phyloP scores from a whole-genome alignment of 441 rosid species.

The Sinapis alba region DNA sequence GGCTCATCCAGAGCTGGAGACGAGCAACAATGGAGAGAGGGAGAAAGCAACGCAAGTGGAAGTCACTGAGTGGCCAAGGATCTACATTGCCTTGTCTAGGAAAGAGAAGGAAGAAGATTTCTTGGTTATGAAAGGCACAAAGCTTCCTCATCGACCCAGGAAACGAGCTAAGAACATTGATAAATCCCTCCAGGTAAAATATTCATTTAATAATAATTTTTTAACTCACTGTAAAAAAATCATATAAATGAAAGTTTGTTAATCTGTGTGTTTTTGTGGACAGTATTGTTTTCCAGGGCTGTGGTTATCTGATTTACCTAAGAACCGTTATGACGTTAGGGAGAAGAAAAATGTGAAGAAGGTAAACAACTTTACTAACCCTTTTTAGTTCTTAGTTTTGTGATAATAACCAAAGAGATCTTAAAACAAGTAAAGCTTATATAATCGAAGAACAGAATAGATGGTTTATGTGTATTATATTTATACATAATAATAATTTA shows the following conservation, averaged over 20 bases:
- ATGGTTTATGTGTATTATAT: constrained; percentile 5
- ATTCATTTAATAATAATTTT: background rate
- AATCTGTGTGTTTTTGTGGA: constrained; percentile 32
- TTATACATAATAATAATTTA: constrained; percentile 20
- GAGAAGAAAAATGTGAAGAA: constrained; percentile 78
- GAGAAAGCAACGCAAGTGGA: constrained; percentile 45
- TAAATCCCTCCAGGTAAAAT: constrained; percentile 61
- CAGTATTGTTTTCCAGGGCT: constrained; percentile 81
- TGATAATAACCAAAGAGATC: constrained; percentile 25
- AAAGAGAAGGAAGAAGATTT: constrained; percentile 81
- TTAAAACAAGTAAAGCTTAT: background rate
- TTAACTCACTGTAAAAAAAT: background rate
- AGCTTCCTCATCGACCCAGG: constrained; percentile 71
- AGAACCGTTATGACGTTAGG: constrained; percentile 71
- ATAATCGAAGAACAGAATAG: constrained; percentile 9
- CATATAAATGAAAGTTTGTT: background rate
- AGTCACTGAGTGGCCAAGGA: constrained; percentile 57
- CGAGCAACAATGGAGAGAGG: constrained; percentile 27
- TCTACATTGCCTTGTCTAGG: constrained; percentile 62
- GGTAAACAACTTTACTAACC: constrained; percentile 42
- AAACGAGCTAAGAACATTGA: constrained; percentile 70
- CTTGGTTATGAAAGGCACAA: constrained; percentile 69
- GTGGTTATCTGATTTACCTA: constrained; percentile 71
- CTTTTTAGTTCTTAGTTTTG: background rate
- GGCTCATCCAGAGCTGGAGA: constrained; percentile 26